phyloP scores from a whole-genome alignment of 2,329 filamentous ascomycete species.

The Pseudocercospora ulei region DNA sequence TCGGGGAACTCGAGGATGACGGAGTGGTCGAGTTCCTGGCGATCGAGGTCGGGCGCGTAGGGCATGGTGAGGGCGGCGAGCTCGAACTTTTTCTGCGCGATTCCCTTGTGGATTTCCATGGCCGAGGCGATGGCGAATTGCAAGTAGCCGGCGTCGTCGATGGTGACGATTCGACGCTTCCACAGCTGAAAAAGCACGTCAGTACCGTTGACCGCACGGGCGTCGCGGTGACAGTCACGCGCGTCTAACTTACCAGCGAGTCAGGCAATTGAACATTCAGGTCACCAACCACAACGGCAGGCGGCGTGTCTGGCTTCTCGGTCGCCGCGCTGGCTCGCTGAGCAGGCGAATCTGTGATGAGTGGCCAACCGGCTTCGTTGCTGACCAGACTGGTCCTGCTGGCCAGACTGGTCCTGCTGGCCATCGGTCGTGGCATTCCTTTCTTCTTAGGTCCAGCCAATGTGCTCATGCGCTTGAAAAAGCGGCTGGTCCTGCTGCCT shows the following conservation, averaged over 20 bases:
- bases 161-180: conserved; percentile 82
- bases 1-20: conserved; percentile 55
- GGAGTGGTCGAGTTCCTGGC: conserved; percentile 87
- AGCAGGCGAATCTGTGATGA: neutral
- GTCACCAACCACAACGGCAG: conserved; percentile 66
- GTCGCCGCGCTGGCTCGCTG: conserved; percentile 19
- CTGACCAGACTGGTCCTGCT: conserved; percentile 18
- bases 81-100: conserved; percentile 55
- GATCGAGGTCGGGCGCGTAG: conserved; percentile 76
- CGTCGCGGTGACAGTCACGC: neutral
- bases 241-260: conserved; percentile 51
- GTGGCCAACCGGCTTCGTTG: conserved; percentile 8
- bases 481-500: conserved; percentile 49
- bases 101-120: conserved; percentile 31
- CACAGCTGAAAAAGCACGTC: conserved; percentile 50
- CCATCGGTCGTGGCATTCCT: conserved; percentile 5
- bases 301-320: conserved; percentile 36
- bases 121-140: conserved; percentile 64
- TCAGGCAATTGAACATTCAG: conserved; percentile 97
- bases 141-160: conserved; percentile 75
- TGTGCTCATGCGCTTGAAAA: conserved; percentile 54
- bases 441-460: conserved; percentile 40
- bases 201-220: conserved; percentile 4
- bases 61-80: conserved; percentile 72
- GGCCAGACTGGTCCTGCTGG: conserved; percentile 33